A percentile compares a stretch with the other conserved stretches of the same genome.
Evolutionary conservation across 345 rosid genomes (phyloP).

Genomic region (Hibiscus tridactylites): DNA sequence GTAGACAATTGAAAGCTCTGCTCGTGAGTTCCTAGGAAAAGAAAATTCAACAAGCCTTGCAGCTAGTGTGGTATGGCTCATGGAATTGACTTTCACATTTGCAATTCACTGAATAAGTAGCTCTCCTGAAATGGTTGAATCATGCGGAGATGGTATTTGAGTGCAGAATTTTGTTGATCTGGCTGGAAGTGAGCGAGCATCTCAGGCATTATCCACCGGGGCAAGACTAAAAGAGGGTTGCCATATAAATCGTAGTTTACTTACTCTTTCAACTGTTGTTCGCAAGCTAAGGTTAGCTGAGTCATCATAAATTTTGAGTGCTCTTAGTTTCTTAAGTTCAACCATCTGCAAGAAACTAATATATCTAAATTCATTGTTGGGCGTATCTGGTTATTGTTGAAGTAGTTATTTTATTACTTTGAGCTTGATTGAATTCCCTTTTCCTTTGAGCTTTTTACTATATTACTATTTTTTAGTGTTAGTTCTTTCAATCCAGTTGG

Average conservation of each 20-base stretch:
- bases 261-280: constrained; percentile 89
- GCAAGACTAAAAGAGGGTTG: constrained; percentile 94
- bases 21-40: constrained; percentile 89
- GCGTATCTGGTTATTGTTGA: background rate
- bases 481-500: background rate
- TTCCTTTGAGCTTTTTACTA: background rate
- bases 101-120: background rate
- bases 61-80: constrained; percentile 77
- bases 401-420: background rate
- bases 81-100: constrained; percentile 6
- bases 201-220: constrained; percentile 84
- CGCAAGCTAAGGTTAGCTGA: constrained; percentile 79
- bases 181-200: constrained; percentile 98
- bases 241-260: constrained; percentile 91
- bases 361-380: background rate
- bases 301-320: background rate
- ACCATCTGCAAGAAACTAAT: background rate
- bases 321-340: background rate
- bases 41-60: constrained; percentile 78
- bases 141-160: constrained; percentile 7
- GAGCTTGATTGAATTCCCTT: background rate
- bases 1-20: constrained; percentile 90
- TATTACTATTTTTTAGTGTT: background rate
- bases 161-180: constrained; percentile 85
- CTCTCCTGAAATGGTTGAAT: background rate